A percentile compares a stretch with the other conserved stretches of the same genome.
Conservation (phyloP, 2,329 filamentous ascomycete species). For the Sphaerulina musiva region DNA sequence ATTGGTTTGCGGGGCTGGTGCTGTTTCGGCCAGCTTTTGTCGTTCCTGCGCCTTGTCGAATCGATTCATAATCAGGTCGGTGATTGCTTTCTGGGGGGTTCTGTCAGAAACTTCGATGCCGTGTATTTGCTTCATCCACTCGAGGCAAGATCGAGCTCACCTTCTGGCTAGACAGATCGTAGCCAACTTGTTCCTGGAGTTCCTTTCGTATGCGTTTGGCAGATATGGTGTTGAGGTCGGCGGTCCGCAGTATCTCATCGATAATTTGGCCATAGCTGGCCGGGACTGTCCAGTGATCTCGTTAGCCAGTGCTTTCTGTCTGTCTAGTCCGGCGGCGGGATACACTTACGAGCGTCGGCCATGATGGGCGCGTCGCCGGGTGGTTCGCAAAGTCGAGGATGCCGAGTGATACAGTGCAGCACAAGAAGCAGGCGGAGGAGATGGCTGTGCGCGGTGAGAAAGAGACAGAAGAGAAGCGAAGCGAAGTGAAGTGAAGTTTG, state of each 20-base stretch:
- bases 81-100: conserved; percentile 38
- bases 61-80: conserved; percentile 43
- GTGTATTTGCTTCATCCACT: neutral
- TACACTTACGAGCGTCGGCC: conserved; percentile 8
- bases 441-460: neutral
- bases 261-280: conserved; percentile 51
- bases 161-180: conserved; percentile 58
- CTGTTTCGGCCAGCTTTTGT: conserved; percentile 23
- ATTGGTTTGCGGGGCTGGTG: conserved; percentile 37
- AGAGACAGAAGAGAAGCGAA: too few relatives aligned
- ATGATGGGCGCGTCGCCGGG: conserved; percentile 5
- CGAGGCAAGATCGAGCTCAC: conserved; percentile 33
- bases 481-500: neutral
- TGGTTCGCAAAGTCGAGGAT: neutral
- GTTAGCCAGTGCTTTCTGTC: neutral
- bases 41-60: conserved; percentile 43
- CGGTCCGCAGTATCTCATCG: conserved; percentile 54
- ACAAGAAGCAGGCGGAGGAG: neutral
- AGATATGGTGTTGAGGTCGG: conserved; percentile 58
- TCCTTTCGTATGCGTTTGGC: conserved; percentile 60
- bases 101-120: conserved; percentile 11
- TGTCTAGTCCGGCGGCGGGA: neutral
- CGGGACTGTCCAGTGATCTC: conserved; percentile 21
- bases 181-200: conserved; percentile 53
- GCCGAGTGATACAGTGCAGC: neutral